Base-by-base conservation (phyloP, 78 protist species). In the Dictyostelium brefeldianum region DNA sequence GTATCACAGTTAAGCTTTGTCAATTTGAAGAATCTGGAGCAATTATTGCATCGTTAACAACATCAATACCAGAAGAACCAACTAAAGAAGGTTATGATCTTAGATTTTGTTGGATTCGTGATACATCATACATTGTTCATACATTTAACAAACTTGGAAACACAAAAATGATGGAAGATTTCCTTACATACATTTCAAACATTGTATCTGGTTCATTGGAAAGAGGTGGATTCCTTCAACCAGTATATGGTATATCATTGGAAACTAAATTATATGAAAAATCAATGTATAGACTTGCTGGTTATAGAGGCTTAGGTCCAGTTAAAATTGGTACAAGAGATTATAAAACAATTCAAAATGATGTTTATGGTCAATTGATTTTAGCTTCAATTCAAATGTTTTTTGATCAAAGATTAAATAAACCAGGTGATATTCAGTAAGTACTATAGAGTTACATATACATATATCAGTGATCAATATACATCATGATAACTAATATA, bases 291-390 rank as follows among this genome's bases (percentile, higher is more conserved):
- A 67, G 93, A 73, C 69, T 94, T 17, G 83, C 96, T 18, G 96
- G 96, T 22, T 94, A 94, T 81, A 29, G 96, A 59, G 96, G 96
- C 15, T 31, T 81, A 36, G 95, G 95, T n/a, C 96, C 96, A 17
- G 96, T 94, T 27, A 87, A 89, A 41, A 78, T 81, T 11, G 96
- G 96, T 20, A 94, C 91, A 25, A 31, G 83, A 11, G 96, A 87
- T 27, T 73, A 80, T 43, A 75, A 69, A 41, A 80, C 75, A 7
- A 46, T 74, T 51, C 90, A 84, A 51, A 75, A 85, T 80, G 96
- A 85, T 64, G 94, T 75, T 20, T 94, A 94, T 59, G 96, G 96
- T 53, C 84, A 90, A 57, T 50, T 94, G 53, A 73, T 94, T 36
- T 83, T 89, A 8, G 83, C 96, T 1, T 65, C 75, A 9, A 81